Percentiles rank a stretch among this genome's conserved stretches.
These are phyloP conservation scores for Physcia stellaris DNA, from an alignment of 495 filamentous ascomycete species.

Conservation along the genomic window DNA sequence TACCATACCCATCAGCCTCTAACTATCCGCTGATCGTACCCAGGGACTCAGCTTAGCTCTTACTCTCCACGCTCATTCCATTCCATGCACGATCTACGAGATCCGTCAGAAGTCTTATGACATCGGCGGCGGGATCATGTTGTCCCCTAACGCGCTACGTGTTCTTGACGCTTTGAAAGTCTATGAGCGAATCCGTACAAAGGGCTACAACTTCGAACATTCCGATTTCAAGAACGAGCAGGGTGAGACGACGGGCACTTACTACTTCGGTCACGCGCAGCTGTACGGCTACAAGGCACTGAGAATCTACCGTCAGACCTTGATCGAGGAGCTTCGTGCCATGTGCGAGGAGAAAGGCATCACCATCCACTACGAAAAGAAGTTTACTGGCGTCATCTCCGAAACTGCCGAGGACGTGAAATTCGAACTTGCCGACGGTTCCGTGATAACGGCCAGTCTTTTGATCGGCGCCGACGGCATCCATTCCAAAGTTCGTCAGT, in stretches of 20 bases:
- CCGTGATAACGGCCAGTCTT: constrained; percentile 16
- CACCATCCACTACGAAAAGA: constrained; percentile 26
- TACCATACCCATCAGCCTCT: no score
- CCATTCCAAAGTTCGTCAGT: constrained; percentile 30
- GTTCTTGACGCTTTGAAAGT: constrained; percentile 32
- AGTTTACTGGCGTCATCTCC: constrained; percentile 24
- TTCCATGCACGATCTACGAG: constrained; percentile 33
- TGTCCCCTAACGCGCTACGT: constrained; percentile 36
- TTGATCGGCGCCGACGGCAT: constrained; percentile 38
- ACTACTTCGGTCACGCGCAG: constrained; percentile 28
- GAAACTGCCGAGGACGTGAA: constrained; percentile 23
- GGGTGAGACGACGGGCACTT: constrained; percentile 25
- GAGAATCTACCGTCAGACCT: constrained; percentile 33
- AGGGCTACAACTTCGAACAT: constrained; percentile 24
- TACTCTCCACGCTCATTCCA: constrained; percentile 24
- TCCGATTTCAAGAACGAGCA: constrained; percentile 27
- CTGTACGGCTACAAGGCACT: constrained; percentile 32
- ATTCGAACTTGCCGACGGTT: constrained; percentile 30
- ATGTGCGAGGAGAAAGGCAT: constrained; percentile 23
- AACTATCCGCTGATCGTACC: no score
- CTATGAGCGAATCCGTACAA: constrained; percentile 23
- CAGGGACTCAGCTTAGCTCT: constrained; percentile 34
- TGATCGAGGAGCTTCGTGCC: constrained; percentile 25
- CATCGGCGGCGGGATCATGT: constrained; percentile 36
- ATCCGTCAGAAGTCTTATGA: constrained; percentile 20